These are phyloP conservation scores for Pythium graminicola DNA, from an alignment of 352 stramenopile species.

Conservation along the genomic window DNA sequence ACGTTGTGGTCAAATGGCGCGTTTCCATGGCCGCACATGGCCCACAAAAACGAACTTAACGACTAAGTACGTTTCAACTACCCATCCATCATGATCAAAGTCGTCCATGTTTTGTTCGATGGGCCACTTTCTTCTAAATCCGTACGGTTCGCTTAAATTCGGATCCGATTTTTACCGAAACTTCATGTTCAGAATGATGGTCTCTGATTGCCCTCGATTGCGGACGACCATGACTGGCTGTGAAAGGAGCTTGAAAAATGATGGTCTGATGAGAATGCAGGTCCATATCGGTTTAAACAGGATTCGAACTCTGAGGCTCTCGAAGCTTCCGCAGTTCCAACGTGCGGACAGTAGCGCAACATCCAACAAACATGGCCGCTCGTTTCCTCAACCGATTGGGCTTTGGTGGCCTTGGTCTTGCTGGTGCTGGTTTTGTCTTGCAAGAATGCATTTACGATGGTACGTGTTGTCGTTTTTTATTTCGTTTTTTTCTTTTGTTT, in stretches of 20 bases:
- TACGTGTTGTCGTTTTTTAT: conserved; percentile 25
- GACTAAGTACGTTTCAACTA: too few species aligned
- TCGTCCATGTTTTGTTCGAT: too few species aligned
- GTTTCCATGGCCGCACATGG: too few species aligned
- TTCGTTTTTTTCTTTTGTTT: conserved; percentile 1
- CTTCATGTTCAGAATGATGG: conserved; percentile 12
- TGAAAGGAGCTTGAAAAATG: conserved; percentile 14
- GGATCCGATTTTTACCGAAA: too few species aligned
- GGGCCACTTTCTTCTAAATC: too few species aligned
- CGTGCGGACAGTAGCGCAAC: conserved; percentile 14
- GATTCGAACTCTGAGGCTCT: conserved; percentile 1
- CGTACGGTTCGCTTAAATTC: too few species aligned
- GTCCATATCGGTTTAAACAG: conserved; percentile 16
- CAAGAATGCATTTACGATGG: conserved; percentile 84
- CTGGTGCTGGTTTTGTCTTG: conserved; percentile 55
- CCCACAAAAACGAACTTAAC: too few species aligned
- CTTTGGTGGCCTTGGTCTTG: conserved; percentile 45
- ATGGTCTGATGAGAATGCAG: conserved; percentile 7
- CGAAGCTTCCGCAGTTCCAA: conserved; percentile 12
- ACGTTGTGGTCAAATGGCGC: too few species aligned
- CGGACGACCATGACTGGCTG: conserved; percentile 19
- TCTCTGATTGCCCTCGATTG: conserved; percentile 12
- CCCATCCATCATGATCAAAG: too few species aligned
- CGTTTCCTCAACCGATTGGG: conserved; percentile 73
- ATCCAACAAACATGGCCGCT: conserved; percentile 43